phyloP scores from a whole-genome alignment of 2,329 filamentous ascomycete species.

The Colletotrichum acutatum region DNA sequence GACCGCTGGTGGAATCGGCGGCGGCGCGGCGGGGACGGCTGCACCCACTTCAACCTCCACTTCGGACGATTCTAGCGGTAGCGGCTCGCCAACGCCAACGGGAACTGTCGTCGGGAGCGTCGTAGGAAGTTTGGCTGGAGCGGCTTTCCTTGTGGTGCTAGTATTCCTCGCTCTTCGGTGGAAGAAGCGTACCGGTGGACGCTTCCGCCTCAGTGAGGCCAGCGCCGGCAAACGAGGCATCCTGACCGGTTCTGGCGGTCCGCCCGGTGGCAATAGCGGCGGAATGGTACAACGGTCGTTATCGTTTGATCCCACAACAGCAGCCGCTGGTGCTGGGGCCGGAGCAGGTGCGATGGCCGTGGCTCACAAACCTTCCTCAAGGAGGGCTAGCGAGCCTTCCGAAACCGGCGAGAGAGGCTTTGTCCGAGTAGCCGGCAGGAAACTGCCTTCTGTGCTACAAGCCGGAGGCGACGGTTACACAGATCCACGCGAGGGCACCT shows the following conservation, averaged over 20 bases:
- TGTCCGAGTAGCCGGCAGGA: conserved; percentile 73
- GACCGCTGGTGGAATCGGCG: conserved; percentile 7
- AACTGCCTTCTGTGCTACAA: conserved; percentile 71
- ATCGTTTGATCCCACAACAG: conserved; percentile 43
- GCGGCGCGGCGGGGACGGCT: conserved; percentile 7
- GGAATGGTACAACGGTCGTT: conserved; percentile 60
- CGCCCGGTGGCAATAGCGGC: conserved; percentile 37
- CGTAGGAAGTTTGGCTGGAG: conserved; percentile 67
- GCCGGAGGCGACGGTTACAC: conserved; percentile 72
- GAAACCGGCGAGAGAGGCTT: conserved; percentile 67
- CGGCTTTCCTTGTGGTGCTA: conserved; percentile 66
- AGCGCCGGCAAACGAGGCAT: conserved; percentile 46
- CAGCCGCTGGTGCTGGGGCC: not conserved
- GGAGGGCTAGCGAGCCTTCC: conserved; percentile 42
- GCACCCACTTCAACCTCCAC: conserved; percentile 38
- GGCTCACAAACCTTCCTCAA: conserved; percentile 47
- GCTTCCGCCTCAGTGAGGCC: conserved; percentile 55
- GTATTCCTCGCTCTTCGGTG: conserved; percentile 65
- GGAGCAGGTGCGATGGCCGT: conserved; percentile 27
- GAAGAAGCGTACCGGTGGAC: conserved; percentile 61
- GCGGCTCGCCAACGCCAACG: conserved; percentile 33
- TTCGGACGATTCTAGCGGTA: conserved; percentile 21
- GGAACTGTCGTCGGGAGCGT: conserved; percentile 63
- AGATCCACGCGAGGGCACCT: conserved; percentile 54
- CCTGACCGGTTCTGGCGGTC: conserved; percentile 40